phyloP scores from a whole-genome alignment of 768 basidiomycete species.

The Trametes coccinea region DNA sequence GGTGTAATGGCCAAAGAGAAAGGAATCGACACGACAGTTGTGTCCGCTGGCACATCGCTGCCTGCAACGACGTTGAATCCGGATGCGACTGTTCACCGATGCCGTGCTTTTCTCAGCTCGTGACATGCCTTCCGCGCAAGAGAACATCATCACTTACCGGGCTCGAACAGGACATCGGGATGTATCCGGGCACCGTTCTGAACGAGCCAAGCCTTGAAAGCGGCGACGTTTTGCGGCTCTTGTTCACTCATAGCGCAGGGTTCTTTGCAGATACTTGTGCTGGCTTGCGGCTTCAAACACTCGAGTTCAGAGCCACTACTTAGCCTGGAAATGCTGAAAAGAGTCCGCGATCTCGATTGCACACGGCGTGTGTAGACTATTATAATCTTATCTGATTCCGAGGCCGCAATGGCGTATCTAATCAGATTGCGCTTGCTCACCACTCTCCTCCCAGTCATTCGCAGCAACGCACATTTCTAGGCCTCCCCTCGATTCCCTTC shows the following conservation, averaged over 20 bases:
- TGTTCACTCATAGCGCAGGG: neutral
- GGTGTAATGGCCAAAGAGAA: conserved; percentile 64
- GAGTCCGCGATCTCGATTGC: neutral
- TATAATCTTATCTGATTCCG: conserved; percentile 16
- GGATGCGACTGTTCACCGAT: conserved; percentile 21
- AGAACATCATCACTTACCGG: conserved; percentile 42
- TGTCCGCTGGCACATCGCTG: conserved; percentile 48
- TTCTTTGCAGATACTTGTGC: too few species aligned
- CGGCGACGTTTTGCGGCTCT: conserved; percentile 24
- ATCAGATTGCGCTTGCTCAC: conserved; percentile 30
- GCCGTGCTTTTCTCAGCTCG: conserved; percentile 3
- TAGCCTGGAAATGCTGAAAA: neutral
- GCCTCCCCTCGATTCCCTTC: neutral
- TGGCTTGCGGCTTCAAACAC: too few species aligned
- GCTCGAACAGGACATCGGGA: conserved; percentile 41
- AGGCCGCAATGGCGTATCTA: conserved; percentile 21
- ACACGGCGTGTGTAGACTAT: neutral
- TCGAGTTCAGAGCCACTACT: too few species aligned
- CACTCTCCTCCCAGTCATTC: conserved; percentile 10
- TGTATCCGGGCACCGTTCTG: conserved; percentile 54
- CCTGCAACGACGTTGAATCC: conserved; percentile 56
- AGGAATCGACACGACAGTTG: conserved; percentile 65
- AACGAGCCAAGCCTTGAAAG: conserved; percentile 52
- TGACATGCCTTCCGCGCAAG: neutral
- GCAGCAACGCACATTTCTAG: neutral